Percentiles rank a stretch among this genome's conserved stretches.
These are phyloP conservation scores for Erodium chrysanthum DNA, from an alignment of 441 rosid genomes.

Conservation along the genomic window DNA sequence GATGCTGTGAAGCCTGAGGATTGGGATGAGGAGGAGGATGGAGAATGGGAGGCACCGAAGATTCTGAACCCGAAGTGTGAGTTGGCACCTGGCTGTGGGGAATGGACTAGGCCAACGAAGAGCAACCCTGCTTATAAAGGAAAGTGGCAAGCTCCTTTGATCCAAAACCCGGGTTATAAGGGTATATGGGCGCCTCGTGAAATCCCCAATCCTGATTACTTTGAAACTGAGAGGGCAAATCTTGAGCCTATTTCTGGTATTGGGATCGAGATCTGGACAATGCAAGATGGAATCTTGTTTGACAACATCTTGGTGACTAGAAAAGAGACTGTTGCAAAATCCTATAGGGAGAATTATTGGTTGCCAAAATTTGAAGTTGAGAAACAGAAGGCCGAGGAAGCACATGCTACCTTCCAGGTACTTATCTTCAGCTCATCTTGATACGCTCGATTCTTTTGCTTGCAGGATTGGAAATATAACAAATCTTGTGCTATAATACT, in stretches of 20 bases:
- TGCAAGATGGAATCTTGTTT: constrained; percentile 30
- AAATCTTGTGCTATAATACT: neutral
- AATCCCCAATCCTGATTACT: constrained; percentile 27
- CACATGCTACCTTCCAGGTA: constrained; percentile 20
- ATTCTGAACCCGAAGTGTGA: constrained; percentile 24
- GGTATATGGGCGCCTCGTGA: constrained; percentile 30
- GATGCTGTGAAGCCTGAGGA: constrained; percentile 29
- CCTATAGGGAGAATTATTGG: constrained; percentile 24
- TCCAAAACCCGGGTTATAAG: constrained; percentile 27
- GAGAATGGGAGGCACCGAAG: constrained; percentile 30
- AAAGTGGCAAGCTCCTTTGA: constrained; percentile 27
- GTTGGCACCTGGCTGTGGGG: constrained; percentile 26
- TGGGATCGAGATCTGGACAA: constrained; percentile 35
- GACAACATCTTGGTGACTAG: constrained; percentile 27
- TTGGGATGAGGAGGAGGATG: constrained; percentile 35
- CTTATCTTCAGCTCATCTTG: neutral
- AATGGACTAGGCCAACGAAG: constrained; percentile 29
- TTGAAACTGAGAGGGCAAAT: constrained; percentile 21
- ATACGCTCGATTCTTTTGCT: neutral
- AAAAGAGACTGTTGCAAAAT: constrained; percentile 23
- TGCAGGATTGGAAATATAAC: neutral
- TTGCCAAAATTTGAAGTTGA: constrained; percentile 27
- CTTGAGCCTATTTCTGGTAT: constrained; percentile 28
- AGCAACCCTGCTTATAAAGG: constrained; percentile 28
- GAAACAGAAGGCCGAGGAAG: constrained; percentile 22